phyloP scores from a whole-genome alignment of 768 basidiomycete genomes.

The Pholiota conissans region DNA sequence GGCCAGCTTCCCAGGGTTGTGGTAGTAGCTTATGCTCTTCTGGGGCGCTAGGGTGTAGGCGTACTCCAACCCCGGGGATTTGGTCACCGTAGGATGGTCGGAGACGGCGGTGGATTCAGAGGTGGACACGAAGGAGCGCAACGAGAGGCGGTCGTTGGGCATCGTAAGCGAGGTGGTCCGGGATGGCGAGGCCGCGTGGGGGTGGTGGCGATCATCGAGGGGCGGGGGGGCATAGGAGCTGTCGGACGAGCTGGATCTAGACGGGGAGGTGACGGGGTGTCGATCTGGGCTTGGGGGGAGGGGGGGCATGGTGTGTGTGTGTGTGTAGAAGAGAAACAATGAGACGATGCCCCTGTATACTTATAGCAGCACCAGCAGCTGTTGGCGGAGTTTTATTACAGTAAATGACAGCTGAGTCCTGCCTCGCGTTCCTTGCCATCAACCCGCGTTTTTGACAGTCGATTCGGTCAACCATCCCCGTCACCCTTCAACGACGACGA shows the following conservation, averaged over 20 bases:
- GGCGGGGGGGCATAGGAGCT: neutral
- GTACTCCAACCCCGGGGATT: neutral
- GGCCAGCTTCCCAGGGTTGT: neutral
- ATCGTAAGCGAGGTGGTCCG: neutral
- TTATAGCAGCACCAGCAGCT: too few species aligned
- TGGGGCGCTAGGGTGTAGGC: neutral
- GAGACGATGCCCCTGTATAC: neutral
- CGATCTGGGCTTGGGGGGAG: neutral
- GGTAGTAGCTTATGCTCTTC: neutral
- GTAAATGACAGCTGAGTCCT: neutral
- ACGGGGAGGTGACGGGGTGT: neutral
- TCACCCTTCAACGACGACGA: too few species aligned
- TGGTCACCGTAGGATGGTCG: neutral
- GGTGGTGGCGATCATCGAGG: neutral
- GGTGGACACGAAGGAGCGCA: constrained; percentile 5
- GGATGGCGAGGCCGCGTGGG: too few species aligned
- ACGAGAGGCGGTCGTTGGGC: neutral
- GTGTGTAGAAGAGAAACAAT: neutral
- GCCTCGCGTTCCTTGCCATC: neutral
- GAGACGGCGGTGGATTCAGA: constrained; percentile 6
- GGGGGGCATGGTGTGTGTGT: constrained; percentile 2
- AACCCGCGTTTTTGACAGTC: too few species aligned
- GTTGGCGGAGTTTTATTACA: neutral
- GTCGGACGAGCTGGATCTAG: constrained; percentile 3
- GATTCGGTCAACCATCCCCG: too few species aligned